Evolutionary conservation across 805 yeast genomes (phyloP).

Genomic region (Wickerhamomyces queroliae): DNA sequence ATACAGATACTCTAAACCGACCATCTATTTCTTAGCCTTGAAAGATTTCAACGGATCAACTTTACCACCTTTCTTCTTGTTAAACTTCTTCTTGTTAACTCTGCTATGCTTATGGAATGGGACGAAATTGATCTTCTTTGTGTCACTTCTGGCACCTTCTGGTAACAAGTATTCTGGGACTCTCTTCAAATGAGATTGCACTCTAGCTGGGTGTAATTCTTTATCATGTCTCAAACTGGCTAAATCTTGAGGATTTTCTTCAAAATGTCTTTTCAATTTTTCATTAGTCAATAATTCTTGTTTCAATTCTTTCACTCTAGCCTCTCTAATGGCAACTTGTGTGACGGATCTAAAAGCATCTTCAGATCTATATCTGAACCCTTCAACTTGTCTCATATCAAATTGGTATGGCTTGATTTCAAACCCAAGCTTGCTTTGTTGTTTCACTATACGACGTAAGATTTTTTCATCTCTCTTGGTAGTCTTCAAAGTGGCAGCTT

Average conservation of each 20-base stretch:
- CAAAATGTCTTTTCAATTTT: constrained; percentile 88
- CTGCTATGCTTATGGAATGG: constrained; percentile 62
- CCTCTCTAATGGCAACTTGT: constrained; percentile 83
- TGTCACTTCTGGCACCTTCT: constrained; percentile 55
- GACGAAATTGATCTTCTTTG: constrained; percentile 58
- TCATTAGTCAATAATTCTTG: constrained; percentile 84
- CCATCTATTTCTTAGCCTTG: constrained; percentile 23
- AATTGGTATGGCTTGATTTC: constrained; percentile 84
- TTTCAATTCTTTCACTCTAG: constrained; percentile 83
- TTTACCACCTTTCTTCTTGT: constrained; percentile 35
- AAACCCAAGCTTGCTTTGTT: constrained; percentile 68
- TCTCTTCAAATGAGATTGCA: constrained; percentile 80
- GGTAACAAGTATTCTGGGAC: constrained; percentile 92
- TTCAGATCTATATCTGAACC: constrained; percentile 93
- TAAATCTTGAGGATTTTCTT: constrained; percentile 94
- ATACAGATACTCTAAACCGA: neutral
- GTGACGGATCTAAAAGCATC: constrained; percentile 97
- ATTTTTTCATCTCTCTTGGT: constrained; percentile 86
- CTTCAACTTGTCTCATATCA: constrained; percentile 88
- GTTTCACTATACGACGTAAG: constrained; percentile 65
- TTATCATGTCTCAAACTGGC: constrained; percentile 86
- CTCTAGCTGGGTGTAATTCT: constrained; percentile 76
- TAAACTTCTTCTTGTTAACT: constrained; percentile 35
- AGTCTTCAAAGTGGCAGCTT: constrained; percentile 61
- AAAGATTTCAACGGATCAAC: constrained; percentile 63